Conservation (phyloP, 2,329 filamentous ascomycete genomes). For the Phialemoniopsis sp. region DNA sequence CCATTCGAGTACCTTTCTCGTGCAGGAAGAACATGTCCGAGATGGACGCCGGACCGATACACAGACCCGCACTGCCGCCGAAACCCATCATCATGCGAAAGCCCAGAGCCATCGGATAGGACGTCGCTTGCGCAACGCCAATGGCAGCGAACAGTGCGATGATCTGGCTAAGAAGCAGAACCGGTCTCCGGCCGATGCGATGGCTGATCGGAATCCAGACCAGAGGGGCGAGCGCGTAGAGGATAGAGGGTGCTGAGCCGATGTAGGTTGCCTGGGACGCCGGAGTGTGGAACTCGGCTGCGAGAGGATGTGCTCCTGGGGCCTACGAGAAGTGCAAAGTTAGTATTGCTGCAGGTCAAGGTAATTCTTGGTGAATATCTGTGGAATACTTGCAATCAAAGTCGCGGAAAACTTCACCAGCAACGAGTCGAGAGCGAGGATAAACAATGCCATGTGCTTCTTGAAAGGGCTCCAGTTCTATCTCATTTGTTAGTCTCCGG, state of each 20-base stretch:
- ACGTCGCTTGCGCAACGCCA: constrained; percentile 7
- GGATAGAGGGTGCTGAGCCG: constrained; percentile 8
- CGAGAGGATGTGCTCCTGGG: constrained; percentile 8
- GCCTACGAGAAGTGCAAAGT: constrained; percentile 1
- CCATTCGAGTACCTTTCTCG: constrained; percentile 11
- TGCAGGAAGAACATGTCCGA: constrained; percentile 13
- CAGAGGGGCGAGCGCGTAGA: constrained; percentile 9
- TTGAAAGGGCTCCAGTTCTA: constrained; percentile 10
- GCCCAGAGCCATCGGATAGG: constrained; percentile 6
- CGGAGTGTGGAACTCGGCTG: constrained; percentile 6
- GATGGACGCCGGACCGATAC: constrained; percentile 9
- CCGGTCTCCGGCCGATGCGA: constrained; percentile 11
- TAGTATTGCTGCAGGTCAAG: too few relatives aligned
- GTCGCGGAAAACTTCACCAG: constrained; percentile 11
- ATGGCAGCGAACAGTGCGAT: constrained; percentile 8
- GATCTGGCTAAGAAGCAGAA: constrained; percentile 9
- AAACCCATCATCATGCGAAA: constrained; percentile 11
- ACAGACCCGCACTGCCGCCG: constrained; percentile 7
- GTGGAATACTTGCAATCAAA: constrained; percentile 5
- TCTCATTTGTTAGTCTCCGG: neutral
- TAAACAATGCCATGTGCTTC: constrained; percentile 9
- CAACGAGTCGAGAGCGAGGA: constrained; percentile 11
- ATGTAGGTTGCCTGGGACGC: constrained; percentile 10
- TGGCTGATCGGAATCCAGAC: constrained; percentile 13
- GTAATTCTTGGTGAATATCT: too few relatives aligned